These are phyloP conservation scores for Apostasia ramifera DNA, from an alignment of 106 monocot species.

Conservation along the genomic window DNA sequence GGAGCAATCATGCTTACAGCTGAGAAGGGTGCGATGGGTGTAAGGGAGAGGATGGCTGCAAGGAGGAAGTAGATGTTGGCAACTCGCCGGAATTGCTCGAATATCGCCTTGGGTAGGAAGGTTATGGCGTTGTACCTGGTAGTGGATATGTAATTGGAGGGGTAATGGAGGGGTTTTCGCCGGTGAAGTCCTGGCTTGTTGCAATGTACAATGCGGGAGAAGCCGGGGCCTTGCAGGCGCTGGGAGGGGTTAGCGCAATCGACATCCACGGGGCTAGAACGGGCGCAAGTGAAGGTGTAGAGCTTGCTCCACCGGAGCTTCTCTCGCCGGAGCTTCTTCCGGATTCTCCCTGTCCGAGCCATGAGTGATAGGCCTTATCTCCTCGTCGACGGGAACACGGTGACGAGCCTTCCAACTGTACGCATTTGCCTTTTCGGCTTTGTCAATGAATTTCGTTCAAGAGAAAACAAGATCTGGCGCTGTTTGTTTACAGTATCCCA, in stretches of 20 bases:
- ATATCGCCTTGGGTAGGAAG: constrained; percentile 82
- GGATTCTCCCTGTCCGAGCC: not conserved
- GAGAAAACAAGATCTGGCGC: not conserved
- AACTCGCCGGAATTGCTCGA: constrained; percentile 90
- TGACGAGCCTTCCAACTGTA: not conserved
- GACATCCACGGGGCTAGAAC: constrained; percentile 3
- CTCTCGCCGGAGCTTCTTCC: constrained; percentile 16
- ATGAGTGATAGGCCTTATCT: constrained; percentile 10
- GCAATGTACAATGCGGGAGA: constrained; percentile 57
- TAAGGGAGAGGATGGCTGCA: constrained; percentile 61
- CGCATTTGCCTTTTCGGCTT: not conserved
- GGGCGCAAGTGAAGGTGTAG: constrained; percentile 42
- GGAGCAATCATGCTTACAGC: constrained; percentile 71
- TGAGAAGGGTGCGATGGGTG: constrained; percentile 59
- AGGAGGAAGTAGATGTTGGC: constrained; percentile 91
- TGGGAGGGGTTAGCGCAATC: constrained; percentile 8
- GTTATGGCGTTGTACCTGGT: constrained; percentile 92
- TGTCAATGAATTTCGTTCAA: too few relatives aligned
- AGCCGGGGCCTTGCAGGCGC: constrained; percentile 63
- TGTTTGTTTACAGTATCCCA: not conserved
- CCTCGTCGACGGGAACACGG: too few relatives aligned
- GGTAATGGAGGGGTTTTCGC: constrained; percentile 37
- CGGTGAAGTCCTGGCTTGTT: constrained; percentile 29
- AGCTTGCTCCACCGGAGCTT: constrained; percentile 50
- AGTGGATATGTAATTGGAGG: constrained; percentile 59